phyloP scores from a whole-genome alignment of 2,329 filamentous ascomycete genomes.

The Paracoccidioides brasiliensis region DNA sequence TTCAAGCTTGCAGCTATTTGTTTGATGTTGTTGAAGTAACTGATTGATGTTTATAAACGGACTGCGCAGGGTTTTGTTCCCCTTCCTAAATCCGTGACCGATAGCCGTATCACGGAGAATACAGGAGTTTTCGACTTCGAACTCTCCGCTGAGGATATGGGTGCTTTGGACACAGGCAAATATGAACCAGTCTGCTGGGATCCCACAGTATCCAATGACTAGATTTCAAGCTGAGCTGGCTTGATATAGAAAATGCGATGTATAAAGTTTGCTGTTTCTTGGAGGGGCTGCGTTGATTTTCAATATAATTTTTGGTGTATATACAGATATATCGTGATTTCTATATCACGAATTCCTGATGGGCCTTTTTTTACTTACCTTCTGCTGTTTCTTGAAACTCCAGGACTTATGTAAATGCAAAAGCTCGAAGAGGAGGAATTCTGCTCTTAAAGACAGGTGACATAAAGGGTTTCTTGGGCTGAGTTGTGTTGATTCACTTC shows the following conservation, averaged over 20 bases:
- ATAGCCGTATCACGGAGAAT: constrained; percentile 48
- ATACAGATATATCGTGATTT: no score
- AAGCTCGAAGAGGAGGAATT: neutral
- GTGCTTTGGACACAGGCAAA: constrained; percentile 38
- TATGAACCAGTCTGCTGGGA: constrained; percentile 50
- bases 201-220: constrained; percentile 19
- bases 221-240: neutral
- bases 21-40: neutral
- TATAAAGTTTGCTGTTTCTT: no score
- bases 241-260: neutral
- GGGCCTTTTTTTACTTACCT: neutral
- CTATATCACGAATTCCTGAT: no score
- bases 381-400: neutral
- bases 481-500: neutral
- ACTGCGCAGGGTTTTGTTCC: constrained; percentile 43
- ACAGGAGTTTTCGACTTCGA: constrained; percentile 47
- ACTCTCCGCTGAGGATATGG: constrained; percentile 46
- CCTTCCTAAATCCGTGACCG: constrained; percentile 50
- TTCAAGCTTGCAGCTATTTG: neutral
- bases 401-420: no score
- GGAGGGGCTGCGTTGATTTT: no score
- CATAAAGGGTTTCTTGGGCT: neutral
- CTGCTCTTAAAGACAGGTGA: neutral
- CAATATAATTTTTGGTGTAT: no score
- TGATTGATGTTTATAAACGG: constrained; percentile 1